Base-by-base conservation (phyloP, 2,329 filamentous ascomycete genomes). In the Penicillium glabrum region DNA sequence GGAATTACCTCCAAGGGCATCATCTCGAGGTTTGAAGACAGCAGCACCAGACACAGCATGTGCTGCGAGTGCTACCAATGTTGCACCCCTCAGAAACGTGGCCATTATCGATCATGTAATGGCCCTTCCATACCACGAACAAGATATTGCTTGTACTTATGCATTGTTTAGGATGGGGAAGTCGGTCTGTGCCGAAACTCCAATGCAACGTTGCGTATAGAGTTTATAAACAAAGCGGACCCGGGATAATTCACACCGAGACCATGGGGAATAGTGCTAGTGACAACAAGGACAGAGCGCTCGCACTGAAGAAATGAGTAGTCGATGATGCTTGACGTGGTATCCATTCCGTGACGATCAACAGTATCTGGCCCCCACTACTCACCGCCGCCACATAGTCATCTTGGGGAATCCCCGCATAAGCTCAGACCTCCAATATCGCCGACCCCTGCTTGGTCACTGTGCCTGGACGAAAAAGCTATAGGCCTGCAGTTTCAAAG, bases 201-300 rank as follows among this genome's bases (percentile, higher is more conserved):
- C 50, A 47, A 58, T 58, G 56, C 50, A 54, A 58, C 51, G 26
- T 41, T 51, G 44, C 19, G 23, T 50, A 44, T 44, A 31, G 37
- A 46, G 47, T 54, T 54, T 52, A 31, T 39, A n/a, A 43, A 53
- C 50, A 41, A 41, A 10, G 14, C 26, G 19, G 29, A 37, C 10
- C 43, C 56, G 56, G 56, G 47, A 16, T 33, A 58, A 54, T 58
- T 50, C 23, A 49, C 11, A 44, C 51, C 56, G 51, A 54, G 33
- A 5, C 7, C 10, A 1, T 37, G 11, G 35, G n/a, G 6, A 19
- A n/a, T 19, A 37, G 35, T 37, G n/a, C 35, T n/a, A 37, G 3
- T 19, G 7, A 19, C n/a, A n/a, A 7, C 5, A 8, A 13, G n/a
- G 8, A 8, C 33, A 37, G 7, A n/a, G 11, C n/a, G 11, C 24